Percentiles rank a stretch among this genome's conserved stretches.
Conservation (phyloP, 176 grass and related monocot species). For the Juncus effusus region DNA sequence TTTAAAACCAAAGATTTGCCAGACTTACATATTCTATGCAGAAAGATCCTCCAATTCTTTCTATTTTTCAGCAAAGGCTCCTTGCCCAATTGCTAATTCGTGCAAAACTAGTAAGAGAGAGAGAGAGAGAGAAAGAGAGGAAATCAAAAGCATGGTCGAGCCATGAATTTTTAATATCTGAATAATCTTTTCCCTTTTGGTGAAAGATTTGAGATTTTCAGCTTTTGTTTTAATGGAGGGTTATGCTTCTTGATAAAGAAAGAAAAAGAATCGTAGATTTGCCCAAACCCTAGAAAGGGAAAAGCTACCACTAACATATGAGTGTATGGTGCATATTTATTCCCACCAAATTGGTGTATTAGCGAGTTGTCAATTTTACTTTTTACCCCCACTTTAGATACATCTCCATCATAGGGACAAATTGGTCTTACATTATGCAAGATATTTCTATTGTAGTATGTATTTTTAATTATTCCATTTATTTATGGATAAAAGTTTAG, state of each 20-base stretch:
- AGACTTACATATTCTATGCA: no score
- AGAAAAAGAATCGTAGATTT: conserved; percentile 25
- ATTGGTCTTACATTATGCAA: conserved; percentile 1
- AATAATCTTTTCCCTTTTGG: conserved; percentile 4
- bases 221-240: conserved; percentile 15
- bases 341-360: conserved; percentile 26
- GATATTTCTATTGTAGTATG: conserved; percentile 1
- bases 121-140: no score
- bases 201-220: conserved; percentile 18
- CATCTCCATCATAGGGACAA: conserved; percentile 20
- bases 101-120: neutral
- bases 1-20: no score
- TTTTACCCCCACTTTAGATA: conserved; percentile 15
- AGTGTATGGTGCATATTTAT: conserved; percentile 32
- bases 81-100: conserved; percentile 7
- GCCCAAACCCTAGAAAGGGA: conserved; percentile 34
- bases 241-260: neutral
- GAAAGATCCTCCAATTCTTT: neutral
- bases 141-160: neutral
- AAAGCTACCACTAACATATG: conserved; percentile 21
- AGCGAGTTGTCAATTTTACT: conserved; percentile 21
- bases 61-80: neutral
- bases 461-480: no score
- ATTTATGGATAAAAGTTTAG: no score
- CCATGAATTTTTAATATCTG: neutral